Evolutionary conservation across 306 rosid genomes (phyloP).

Genomic region (Begonia masoniana): DNA sequence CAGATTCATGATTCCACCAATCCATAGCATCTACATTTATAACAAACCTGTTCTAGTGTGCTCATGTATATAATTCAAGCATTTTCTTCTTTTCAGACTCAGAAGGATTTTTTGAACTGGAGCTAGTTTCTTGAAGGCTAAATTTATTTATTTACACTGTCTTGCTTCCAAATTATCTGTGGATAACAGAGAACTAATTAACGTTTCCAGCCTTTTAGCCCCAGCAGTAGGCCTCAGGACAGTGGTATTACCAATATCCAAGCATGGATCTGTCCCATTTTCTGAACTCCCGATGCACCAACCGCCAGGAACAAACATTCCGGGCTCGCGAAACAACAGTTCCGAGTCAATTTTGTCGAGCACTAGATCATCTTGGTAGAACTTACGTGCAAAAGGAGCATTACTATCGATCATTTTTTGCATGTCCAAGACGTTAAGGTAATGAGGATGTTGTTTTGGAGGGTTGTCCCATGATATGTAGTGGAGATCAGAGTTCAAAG

Average conservation of each 20-base stretch:
- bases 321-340: constrained; percentile 44
- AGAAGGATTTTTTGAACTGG: too few relatives aligned
- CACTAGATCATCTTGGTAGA: constrained; percentile 58
- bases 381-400: constrained; percentile 84
- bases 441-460: constrained; percentile 93
- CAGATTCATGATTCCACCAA: too few relatives aligned
- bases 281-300: constrained; percentile 75
- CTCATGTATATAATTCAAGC: too few relatives aligned
- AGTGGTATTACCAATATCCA: constrained; percentile 33
- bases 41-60: too few relatives aligned
- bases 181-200: constrained; percentile 56
- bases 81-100: too few relatives aligned
- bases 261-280: constrained; percentile 76
- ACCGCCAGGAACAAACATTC: constrained; percentile 83
- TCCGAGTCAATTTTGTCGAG: constrained; percentile 59
- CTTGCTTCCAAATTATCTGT: constrained; percentile 50
- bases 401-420: constrained; percentile 50
- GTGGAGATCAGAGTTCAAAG: constrained; percentile 79
- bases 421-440: constrained; percentile 54
- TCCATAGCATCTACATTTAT: too few relatives aligned
- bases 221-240: constrained; percentile 64
- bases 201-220: constrained; percentile 50
- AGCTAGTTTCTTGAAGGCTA: too few relatives aligned
- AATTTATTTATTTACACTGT: constrained; percentile 46
- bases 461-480: constrained; percentile 93